These are phyloP conservation scores for Erysimum cheiri DNA, from an alignment of 441 rosid genomes.

Conservation along the genomic window DNA sequence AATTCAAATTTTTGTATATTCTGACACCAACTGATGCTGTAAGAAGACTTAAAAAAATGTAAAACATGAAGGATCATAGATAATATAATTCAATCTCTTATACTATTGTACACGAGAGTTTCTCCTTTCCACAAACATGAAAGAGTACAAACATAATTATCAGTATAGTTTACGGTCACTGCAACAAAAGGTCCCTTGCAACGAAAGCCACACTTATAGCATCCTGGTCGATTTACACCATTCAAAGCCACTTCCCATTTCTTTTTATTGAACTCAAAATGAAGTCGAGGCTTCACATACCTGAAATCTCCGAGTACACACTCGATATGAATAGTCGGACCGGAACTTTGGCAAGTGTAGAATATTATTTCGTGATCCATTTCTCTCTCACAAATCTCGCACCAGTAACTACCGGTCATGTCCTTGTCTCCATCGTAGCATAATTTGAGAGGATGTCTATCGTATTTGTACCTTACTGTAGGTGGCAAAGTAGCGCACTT, in stretches of 20 bases:
- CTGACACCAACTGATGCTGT: background rate
- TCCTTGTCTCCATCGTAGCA: constrained; percentile 35
- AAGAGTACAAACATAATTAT: constrained; percentile 21
- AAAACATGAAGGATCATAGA: background rate
- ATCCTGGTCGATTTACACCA: constrained; percentile 30
- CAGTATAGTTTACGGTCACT: background rate
- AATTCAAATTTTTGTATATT: background rate
- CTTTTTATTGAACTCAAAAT: constrained; percentile 20
- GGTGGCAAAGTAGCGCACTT: constrained; percentile 33
- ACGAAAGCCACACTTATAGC: constrained; percentile 33
- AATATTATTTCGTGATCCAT: constrained; percentile 20
- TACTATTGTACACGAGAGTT: background rate
- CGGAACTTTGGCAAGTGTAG: constrained; percentile 11
- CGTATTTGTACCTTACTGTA: constrained; percentile 13
- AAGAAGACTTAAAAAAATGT: background rate
- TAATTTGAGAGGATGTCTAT: constrained; percentile 17
- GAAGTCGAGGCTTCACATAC: constrained; percentile 21
- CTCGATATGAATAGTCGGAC: constrained; percentile 14
- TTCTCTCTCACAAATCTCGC: constrained; percentile 38
- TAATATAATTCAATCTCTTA: background rate
- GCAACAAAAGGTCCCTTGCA: constrained; percentile 26
- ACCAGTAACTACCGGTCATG: constrained; percentile 4
- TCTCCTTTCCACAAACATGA: constrained; percentile 30
- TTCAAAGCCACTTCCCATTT: constrained; percentile 26
- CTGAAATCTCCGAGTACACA: constrained; percentile 17